Evolutionary conservation across 2,329 filamentous ascomycete species (phyloP), one percentile per base, ranked within the genome.

Genomic region (Talaromyces piceae): DNA sequence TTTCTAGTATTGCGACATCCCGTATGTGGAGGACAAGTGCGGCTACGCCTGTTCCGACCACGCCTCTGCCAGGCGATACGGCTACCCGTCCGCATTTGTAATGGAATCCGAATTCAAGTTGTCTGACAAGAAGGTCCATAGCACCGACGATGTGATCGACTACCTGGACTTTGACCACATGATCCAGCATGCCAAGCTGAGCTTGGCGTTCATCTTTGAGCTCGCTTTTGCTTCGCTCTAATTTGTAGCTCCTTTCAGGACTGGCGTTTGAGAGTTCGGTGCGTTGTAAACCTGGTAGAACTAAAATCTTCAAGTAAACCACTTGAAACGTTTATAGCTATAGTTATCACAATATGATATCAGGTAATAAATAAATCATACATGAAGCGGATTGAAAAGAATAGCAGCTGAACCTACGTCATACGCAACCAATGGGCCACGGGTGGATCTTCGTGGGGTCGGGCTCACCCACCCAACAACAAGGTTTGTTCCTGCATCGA

Each of bases 131-230:
- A 81, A 83, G 66, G 90, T 91, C 56, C 87, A 91, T 70, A 82
- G 81, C 0, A 83, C 83, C 0, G 78, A 84, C 54, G 87, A 91
- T 63, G 81, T 80, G 61, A 81, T 90, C 57, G 77, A 85, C 63
- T 83, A 81, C 57, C 70, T 91, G 53, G 83, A 83, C 59, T 95
- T 94, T 65, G 83, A 91, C 65, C 90, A 95, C 68, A 95, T 95
- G 89, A 77, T 93, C 28, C 84, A 95, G 73, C 90, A 95, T 69
- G 88, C 88, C 20, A 85, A 83, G 66, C 79, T 95, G 77, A 93
- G 88, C 1, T 75, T 95, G 27, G 87, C 85, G 4, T 78, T 95
- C 59, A 88, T 84, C 4, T 91, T 91, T 62, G 90, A 95, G 73
- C 78, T 95, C 54, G 88, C 84, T 8, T 88, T 88, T 72, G 82